Evolutionary conservation across 2,329 filamentous ascomycete genomes (phyloP), one percentile per base, ranked within the genome.

Genomic region (Reticulascus tulasneorum): DNA sequence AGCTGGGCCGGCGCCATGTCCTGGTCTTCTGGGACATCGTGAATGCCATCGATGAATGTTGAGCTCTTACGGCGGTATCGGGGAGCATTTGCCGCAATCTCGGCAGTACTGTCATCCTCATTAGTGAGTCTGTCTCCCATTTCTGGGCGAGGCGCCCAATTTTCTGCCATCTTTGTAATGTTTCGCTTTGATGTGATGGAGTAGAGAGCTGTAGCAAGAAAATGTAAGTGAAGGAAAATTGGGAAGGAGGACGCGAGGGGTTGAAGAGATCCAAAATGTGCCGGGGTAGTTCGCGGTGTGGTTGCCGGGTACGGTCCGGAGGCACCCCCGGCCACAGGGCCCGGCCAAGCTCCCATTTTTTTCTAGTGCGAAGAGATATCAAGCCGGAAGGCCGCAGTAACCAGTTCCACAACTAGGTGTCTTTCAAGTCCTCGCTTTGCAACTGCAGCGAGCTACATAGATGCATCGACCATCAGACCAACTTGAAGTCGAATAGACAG

Each of bases 21-120:
- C 45, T 69, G 65, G 52, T 88, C 88, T 56, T 90, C 84, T 8
- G 86, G 80, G 35, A 94, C 74, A 69, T 97, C 91, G 64, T 97
- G 91, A 53, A 97, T 96, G 47, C 87, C 91, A 71, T 97, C 93
- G 53, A 96, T 90, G 60, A 94, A 95, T 23, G 90, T 96, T 49
- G 89, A 96, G 52, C 91, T 96, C 64, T 88, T 86, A 53, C 93
- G 84, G 47, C 90, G 83, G 59, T 94, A 94, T 49, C 86, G 82
- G 40, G 88, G 87, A 41, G 90, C 89, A 60, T 86, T 95, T 48
- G 86, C 88, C 60, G 90, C 88, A 51, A 95, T 85, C 58, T 96
- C 88, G 54, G 89, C 88, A 29, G 90, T 96, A 43, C 87, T 93
- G 52, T 26, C 37, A 33, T 29, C 35, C 40, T 65, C 48, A 67